phyloP scores from a whole-genome alignment of 1,284 basidiomycete species.

The Sporisorium sorghi region DNA sequence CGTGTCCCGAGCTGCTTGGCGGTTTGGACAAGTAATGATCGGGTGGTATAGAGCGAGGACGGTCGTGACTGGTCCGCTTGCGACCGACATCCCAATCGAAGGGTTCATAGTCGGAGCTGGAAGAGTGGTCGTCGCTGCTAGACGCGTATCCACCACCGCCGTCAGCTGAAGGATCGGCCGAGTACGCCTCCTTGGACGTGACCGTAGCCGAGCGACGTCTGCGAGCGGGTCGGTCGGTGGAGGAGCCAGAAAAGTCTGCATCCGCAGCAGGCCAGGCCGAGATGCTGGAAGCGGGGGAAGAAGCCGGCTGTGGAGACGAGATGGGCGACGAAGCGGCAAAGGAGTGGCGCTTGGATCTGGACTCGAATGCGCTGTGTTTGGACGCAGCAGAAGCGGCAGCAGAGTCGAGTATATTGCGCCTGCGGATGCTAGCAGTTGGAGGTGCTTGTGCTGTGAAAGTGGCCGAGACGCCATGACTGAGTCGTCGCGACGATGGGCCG shows the following conservation, averaged over 20 bases:
- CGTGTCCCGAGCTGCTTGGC: conserved; percentile 1
- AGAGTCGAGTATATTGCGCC: conserved; percentile 42
- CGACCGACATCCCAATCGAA: conserved; percentile 57
- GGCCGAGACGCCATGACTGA: conserved; percentile 11
- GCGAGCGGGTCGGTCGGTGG: conserved; percentile 35
- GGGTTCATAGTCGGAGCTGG: conserved; percentile 46
- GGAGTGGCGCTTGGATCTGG: conserved; percentile 13
- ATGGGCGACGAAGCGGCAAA: conserved; percentile 14
- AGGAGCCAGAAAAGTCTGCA: conserved; percentile 39
- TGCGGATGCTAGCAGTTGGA: conserved; percentile 15
- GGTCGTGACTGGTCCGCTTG: conserved; percentile 36
- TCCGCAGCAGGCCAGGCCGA: conserved; percentile 6
- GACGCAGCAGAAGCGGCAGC: conserved; percentile 16
- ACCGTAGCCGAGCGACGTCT: conserved; percentile 38
- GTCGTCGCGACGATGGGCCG: conserved; percentile 37
- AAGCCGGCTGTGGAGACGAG: conserved; percentile 29
- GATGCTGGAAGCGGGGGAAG: conserved; percentile 23
- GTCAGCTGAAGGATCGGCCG: conserved; percentile 50
- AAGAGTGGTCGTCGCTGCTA: conserved; percentile 41
- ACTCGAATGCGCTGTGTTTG: conserved; percentile 13
- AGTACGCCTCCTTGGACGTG: conserved; percentile 51
- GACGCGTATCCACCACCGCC: conserved; percentile 33
- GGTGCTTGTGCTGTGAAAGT: conserved; percentile 9
- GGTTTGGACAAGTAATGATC: conserved; percentile 19
- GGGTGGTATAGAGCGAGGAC: conserved; percentile 19